Percentiles rank a stretch among this genome's conserved stretches.
Evolutionary conservation across 2,329 filamentous ascomycete species (phyloP).

Genomic region (Colletotrichum sp.): DNA sequence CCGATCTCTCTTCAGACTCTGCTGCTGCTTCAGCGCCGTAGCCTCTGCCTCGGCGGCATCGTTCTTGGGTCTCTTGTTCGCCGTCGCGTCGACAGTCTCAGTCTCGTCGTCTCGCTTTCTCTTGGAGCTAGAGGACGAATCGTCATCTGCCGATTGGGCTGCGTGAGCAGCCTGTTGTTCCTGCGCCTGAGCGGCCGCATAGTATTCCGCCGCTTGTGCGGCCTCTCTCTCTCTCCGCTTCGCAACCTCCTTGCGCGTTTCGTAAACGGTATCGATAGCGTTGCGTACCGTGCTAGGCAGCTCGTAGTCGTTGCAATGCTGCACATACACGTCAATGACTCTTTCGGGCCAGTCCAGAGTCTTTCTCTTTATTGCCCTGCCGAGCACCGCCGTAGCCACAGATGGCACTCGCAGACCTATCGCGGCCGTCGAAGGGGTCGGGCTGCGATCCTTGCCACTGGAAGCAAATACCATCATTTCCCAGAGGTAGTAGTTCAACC

Average conservation of each 20-base stretch:
- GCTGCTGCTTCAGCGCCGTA: conserved; percentile 36
- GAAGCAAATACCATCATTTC: conserved; percentile 74
- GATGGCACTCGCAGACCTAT: conserved; percentile 68
- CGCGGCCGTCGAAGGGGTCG: conserved; percentile 49
- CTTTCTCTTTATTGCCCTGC: conserved; percentile 67
- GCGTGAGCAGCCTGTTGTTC: conserved; percentile 33
- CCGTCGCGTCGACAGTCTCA: conserved; percentile 54
- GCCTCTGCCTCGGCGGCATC: conserved; percentile 37
- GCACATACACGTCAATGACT: conserved; percentile 74
- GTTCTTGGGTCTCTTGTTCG: conserved; percentile 71
- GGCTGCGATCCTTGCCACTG: conserved; percentile 56
- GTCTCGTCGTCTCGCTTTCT: conserved; percentile 73
- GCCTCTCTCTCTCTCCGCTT: conserved; percentile 72
- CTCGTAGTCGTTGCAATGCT: conserved; percentile 91
- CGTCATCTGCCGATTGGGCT: conserved; percentile 29
- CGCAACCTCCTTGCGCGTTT: conserved; percentile 66
- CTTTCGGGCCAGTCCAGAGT: conserved; percentile 80
- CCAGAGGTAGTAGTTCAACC: conserved; percentile 91
- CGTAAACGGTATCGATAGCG: conserved; percentile 76
- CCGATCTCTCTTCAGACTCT: conserved; percentile 74
- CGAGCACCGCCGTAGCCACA: conserved; percentile 77
- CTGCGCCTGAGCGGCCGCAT: conserved; percentile 45
- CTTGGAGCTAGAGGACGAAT: conserved; percentile 59
- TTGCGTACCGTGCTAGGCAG: conserved; percentile 75
- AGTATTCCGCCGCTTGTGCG: conserved; percentile 60